phyloP scores from a whole-genome alignment of 805 yeast genomes.

The Zygotorulaspora chibaensis region DNA sequence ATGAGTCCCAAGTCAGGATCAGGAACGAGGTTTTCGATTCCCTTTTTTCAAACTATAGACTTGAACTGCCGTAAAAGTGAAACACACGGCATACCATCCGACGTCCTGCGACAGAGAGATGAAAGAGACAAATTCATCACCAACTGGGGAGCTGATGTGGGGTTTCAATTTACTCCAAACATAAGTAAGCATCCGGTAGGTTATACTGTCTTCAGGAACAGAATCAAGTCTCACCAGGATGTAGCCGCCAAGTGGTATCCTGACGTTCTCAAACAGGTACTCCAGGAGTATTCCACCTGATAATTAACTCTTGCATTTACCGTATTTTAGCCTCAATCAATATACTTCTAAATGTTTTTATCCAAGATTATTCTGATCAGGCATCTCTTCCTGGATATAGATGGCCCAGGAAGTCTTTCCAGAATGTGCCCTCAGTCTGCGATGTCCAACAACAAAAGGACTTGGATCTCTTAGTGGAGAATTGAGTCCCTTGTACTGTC shows the following conservation, averaged over 20 bases:
- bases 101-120: slow-evolving; percentile 12
- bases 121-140: slow-evolving; percentile 16
- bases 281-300: slow-evolving; percentile 4
- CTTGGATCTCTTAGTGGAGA: no score
- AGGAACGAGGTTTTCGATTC: slow-evolving; percentile 23
- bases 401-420: no score
- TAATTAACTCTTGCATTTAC: not conserved
- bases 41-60: slow-evolving; percentile 23
- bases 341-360: not conserved
- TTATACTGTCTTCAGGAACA: slow-evolving; percentile 40
- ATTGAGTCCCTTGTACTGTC: no score
- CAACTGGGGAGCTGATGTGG: slow-evolving; percentile 18
- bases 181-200: slow-evolving; percentile 28
- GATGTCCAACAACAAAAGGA: no score
- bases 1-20: slow-evolving; percentile 39
- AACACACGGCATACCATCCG: slow-evolving; percentile 11
- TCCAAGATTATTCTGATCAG: not conserved
- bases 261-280: slow-evolving; percentile 22
- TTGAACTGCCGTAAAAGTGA: slow-evolving; percentile 12
- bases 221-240: slow-evolving; percentile 39
- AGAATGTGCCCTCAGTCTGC: no score
- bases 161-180: slow-evolving; percentile 20
- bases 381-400: not conserved
- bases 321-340: not conserved
- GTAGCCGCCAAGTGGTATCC: slow-evolving; percentile 41